Base-by-base conservation (phyloP, 768 basidiomycete genomes). In the Russula virescens region DNA sequence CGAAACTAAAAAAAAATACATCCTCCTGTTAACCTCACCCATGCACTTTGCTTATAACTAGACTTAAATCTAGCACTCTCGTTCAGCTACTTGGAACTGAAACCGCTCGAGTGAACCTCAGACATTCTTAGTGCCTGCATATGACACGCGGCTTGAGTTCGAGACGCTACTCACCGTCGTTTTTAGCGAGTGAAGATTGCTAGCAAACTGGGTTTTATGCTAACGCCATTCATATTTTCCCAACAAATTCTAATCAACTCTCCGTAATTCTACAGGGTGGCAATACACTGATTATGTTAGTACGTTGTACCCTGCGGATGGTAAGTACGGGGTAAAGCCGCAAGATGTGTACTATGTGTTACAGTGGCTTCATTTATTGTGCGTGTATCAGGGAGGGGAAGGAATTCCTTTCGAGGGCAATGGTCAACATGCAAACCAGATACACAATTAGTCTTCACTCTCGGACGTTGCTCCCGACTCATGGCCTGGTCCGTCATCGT, bases 401-500 rank as follows among this genome's bases (percentile, higher is more conserved):
- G 49, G 26, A 14, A 26, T 21, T 25, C 26, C 5, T 18, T 14
- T 23, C 31, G 43, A 38, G 58, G 52, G 42, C 0, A 47, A 46
- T 16, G 9, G 31, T 40, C 21, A 38, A 28, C 23, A 45, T 26
- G 47, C 34, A 45, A 7, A 28, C 6, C 28, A 40, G 45, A 57
- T 26, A 45, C 34, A 50, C 28, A 42, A 19, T 45, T 53, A 67
- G 35, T 59, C 58, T 52, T 65, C 60, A 40, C 57, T 40, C 25
- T 67, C 66, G 26, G 64, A 59, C 1, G 66, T 51, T n/a, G 51
- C 42, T 26, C 51, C 57, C 10, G 67, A 62, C 14, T 56, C 64
- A 25, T 52, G 65, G 19, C 53, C 62, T 18, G 28, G 64, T 18
- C 60, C 67, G 13, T 70, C 69, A 28, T 70, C 70, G 28, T 68